A percentile compares a stretch with the other conserved stretches of the same genome.
Conservation (phyloP, 305 asterid genomes). For the Stenogyne calaminthoides region DNA sequence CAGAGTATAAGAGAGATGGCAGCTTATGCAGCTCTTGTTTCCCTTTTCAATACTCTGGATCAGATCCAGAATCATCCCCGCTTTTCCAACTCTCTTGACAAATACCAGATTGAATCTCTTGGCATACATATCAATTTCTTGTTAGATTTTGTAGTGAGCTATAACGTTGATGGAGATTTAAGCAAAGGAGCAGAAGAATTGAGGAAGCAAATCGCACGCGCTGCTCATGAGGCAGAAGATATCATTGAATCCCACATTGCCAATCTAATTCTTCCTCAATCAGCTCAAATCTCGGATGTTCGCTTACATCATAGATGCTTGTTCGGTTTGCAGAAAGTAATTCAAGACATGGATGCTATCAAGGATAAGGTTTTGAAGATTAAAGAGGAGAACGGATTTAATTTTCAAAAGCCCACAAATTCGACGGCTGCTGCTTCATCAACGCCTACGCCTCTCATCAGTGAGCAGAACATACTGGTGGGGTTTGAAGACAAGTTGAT, state of each 20-base stretch:
- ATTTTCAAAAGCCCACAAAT: no score
- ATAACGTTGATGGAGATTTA: neutral
- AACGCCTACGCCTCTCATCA: neutral
- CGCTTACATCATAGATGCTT: no score
- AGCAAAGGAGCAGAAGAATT: neutral
- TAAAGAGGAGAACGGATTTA: no score
- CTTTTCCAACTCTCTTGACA: neutral
- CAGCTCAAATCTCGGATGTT: no score
- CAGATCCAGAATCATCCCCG: neutral
- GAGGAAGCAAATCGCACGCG: neutral
- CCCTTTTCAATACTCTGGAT: slow-evolving; percentile 1
- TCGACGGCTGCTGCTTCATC: neutral
- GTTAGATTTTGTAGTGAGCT: neutral
- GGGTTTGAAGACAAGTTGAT: slow-evolving; percentile 20
- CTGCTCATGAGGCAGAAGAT: no score
- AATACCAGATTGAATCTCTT: neutral
- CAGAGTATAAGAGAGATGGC: neutral
- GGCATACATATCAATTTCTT: neutral
- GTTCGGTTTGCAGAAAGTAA: no score
- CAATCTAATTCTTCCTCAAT: no score
- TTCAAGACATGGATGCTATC: no score
- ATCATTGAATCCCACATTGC: slow-evolving; percentile 3
- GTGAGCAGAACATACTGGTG: no score
- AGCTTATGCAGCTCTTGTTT: slow-evolving; percentile 15
- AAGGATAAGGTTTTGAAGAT: no score